Evolutionary conservation across 179 eudicot genomes (phyloP).

Genomic region (Heliamphora pulchella): DNA sequence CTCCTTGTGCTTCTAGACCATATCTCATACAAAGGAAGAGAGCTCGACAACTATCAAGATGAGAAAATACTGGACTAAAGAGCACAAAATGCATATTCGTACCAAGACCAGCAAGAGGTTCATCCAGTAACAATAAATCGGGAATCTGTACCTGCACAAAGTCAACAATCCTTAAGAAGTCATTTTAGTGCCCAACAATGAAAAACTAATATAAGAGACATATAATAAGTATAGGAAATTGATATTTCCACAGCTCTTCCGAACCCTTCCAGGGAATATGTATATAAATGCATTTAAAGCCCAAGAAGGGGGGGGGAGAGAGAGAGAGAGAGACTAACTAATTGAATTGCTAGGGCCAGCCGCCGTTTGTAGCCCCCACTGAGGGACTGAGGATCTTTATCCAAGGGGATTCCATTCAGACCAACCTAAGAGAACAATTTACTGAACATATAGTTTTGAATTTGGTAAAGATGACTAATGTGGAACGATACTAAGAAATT

Average conservation of each 20-base stretch:
- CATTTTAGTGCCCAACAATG: neutral
- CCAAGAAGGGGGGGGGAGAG: neutral
- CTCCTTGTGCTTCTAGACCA: neutral
- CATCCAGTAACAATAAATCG: constrained; percentile 79
- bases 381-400: constrained; percentile 84
- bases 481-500: neutral
- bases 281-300: neutral
- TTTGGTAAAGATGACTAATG: neutral
- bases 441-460: neutral
- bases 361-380: constrained; percentile 99
- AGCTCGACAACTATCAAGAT: neutral
- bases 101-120: constrained; percentile 99
- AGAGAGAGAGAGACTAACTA: constrained; percentile 40
- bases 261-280: neutral
- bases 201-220: too few species aligned
- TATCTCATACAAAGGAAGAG: neutral
- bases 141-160: constrained; percentile 76
- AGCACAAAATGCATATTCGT: constrained; percentile 22
- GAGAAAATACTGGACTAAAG: constrained; percentile 6
- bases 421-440: constrained; percentile 51
- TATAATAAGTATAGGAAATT: neutral
- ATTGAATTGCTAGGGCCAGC: constrained; percentile 88
- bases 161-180: constrained; percentile 6
- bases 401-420: constrained; percentile 68
- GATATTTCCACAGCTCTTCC: neutral